These are phyloP conservation scores for Erythrobasidium hasegawianum DNA, from an alignment of 1,284 basidiomycete species.

Conservation along the genomic window DNA sequence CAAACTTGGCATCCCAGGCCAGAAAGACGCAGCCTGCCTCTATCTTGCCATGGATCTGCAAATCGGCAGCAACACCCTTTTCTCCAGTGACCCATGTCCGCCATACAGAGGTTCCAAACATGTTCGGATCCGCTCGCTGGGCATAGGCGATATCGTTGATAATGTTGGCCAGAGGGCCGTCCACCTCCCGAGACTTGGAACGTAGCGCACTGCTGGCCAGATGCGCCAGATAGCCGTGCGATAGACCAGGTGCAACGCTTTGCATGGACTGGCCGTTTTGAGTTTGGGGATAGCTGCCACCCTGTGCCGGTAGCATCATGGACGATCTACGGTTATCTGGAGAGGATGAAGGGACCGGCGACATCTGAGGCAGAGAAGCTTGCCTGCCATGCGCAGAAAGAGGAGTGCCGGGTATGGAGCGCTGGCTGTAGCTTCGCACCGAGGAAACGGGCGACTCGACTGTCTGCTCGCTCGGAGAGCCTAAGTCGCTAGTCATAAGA, in stretches of 20 bases:
- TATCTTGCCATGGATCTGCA: conserved; percentile 29
- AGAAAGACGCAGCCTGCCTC: conserved; percentile 33
- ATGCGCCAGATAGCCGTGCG: conserved; percentile 21
- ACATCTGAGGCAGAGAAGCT: conserved; percentile 9
- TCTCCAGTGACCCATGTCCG: conserved; percentile 13
- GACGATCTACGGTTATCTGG: conserved; percentile 18
- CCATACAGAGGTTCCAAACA: conserved; percentile 21
- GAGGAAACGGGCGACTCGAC: conserved; percentile 11
- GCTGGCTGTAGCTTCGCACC: conserved; percentile 18
- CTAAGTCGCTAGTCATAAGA: not conserved
- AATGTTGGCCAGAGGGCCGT: conserved; percentile 17
- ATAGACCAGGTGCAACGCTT: conserved; percentile 9
- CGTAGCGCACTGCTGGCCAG: conserved; percentile 12
- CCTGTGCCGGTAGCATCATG: conserved; percentile 2
- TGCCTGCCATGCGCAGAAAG: conserved; percentile 14
- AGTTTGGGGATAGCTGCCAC: not conserved
- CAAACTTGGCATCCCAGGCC: conserved; percentile 35
- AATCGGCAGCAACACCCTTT: conserved; percentile 16
- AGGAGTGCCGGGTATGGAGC: conserved; percentile 24
- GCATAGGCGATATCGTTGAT: conserved; percentile 31
- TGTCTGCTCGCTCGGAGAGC: not conserved
- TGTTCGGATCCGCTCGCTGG: conserved; percentile 19
- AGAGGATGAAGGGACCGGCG: conserved; percentile 10
- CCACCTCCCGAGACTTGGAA: conserved; percentile 20
- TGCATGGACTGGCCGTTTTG: not conserved